Evolutionary conservation across 2,329 filamentous ascomycete genomes (phyloP).

Genomic region (Colletotrichum truncatum): DNA sequence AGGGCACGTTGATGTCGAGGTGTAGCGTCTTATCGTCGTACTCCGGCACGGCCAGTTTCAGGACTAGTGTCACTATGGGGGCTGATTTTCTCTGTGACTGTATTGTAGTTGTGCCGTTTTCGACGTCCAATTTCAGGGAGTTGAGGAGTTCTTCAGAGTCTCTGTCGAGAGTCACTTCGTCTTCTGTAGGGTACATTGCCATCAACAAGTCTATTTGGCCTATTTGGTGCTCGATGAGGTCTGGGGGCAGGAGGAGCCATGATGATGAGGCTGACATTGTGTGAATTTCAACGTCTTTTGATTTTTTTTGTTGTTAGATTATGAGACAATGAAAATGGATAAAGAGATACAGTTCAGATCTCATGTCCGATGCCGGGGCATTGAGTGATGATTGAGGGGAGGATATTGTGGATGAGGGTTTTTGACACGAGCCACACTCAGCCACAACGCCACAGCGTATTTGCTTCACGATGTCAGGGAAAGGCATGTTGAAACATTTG

Average conservation of each 20-base stretch:
- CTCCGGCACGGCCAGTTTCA: slow-evolving; percentile 37
- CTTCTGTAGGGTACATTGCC: slow-evolving; percentile 58
- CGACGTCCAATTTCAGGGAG: not conserved
- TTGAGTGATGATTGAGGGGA: not conserved
- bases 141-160: not conserved
- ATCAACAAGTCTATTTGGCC: slow-evolving; percentile 59
- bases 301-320: no score
- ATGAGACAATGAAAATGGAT: not conserved
- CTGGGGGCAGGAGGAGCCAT: slow-evolving; percentile 43
- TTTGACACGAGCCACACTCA: not conserved
- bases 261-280: slow-evolving; percentile 7
- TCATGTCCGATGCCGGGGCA: not conserved
- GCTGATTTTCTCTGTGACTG: fast-evolving
- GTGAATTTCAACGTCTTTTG: not conserved
- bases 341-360: no score
- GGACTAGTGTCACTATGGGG: slow-evolving; percentile 33
- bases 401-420: slow-evolving; percentile 1
- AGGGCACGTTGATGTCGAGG: slow-evolving; percentile 46
- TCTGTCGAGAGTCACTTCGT: slow-evolving; percentile 30
- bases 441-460: slow-evolving; percentile 2
- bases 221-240: slow-evolving; percentile 57
- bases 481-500: not conserved
- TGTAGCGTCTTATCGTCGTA: slow-evolving; percentile 35
- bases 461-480: not conserved
- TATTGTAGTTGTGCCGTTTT: not conserved